Percentiles rank a stretch among this genome's conserved stretches.
These are phyloP conservation scores for Testicularia cyperi DNA, from an alignment of 1,284 basidiomycete species.

Conservation along the genomic window DNA sequence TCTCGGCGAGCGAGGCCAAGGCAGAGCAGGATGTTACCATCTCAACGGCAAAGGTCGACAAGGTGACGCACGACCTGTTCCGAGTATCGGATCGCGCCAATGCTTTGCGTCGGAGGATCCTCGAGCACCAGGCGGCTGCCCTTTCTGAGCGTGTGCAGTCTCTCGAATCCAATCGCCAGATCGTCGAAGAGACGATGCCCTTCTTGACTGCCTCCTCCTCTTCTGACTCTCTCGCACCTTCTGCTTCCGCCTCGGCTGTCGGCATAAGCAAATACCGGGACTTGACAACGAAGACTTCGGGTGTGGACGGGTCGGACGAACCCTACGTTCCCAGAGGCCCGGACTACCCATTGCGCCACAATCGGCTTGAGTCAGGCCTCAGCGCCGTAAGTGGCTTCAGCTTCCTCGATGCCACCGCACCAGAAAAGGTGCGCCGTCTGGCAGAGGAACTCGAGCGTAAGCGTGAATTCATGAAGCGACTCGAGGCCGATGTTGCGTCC, in stretches of 20 bases:
- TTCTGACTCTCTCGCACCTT: constrained; percentile 29
- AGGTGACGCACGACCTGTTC: constrained; percentile 38
- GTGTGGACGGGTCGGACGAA: constrained; percentile 14
- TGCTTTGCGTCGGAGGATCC: constrained; percentile 26
- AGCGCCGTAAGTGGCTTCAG: constrained; percentile 35
- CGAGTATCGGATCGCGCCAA: constrained; percentile 29
- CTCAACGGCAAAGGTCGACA: constrained; percentile 43
- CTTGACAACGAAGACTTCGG: too few relatives aligned
- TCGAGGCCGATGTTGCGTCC: constrained; percentile 16
- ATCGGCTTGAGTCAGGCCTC: constrained; percentile 26
- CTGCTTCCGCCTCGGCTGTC: constrained; percentile 17
- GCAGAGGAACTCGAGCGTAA: constrained; percentile 18
- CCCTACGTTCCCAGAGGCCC: constrained; percentile 17
- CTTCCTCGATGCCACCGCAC: constrained; percentile 26
- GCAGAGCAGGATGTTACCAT: constrained; percentile 33
- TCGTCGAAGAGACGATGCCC: constrained; percentile 25
- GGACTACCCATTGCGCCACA: constrained; percentile 21
- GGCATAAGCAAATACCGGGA: constrained; percentile 7
- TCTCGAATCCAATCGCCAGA: constrained; percentile 35
- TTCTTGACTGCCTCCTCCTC: constrained; percentile 28
- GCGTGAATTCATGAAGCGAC: constrained; percentile 14
- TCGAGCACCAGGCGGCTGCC: constrained; percentile 47
- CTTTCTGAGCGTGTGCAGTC: constrained; percentile 33
- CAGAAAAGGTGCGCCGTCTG: constrained; percentile 25
- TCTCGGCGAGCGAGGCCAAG: constrained; percentile 38